Conservation (phyloP, 1,139 yeast species). For the Lipomyces yarrowii region DNA sequence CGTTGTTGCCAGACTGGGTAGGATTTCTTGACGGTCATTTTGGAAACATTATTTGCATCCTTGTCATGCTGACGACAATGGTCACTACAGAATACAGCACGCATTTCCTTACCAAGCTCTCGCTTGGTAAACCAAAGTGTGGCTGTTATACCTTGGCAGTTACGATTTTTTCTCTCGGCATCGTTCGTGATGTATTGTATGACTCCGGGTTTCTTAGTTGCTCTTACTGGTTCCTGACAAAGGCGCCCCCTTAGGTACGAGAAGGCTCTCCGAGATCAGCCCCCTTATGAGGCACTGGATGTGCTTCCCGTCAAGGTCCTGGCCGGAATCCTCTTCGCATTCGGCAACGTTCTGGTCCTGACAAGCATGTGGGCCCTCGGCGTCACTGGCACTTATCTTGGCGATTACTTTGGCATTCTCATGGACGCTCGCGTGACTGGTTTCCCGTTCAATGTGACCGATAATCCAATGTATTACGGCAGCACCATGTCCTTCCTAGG, state of each 20-base stretch:
- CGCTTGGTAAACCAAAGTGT: constrained; percentile 63
- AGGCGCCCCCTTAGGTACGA: constrained; percentile 27
- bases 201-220: constrained; percentile 50
- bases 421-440: constrained; percentile 90
- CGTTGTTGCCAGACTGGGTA: constrained; percentile 71
- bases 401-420: constrained; percentile 95
- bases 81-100: constrained; percentile 67
- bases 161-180: constrained; percentile 81
- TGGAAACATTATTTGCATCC: background rate
- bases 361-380: constrained; percentile 94
- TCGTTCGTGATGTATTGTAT: constrained; percentile 76
- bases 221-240: constrained; percentile 1
- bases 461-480: constrained; percentile 97
- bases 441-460: constrained; percentile 87
- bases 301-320: constrained; percentile 46
- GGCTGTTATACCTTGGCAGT: constrained; percentile 87
- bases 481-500: constrained; percentile 88
- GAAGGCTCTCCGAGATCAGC: constrained; percentile 57
- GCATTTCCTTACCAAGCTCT: constrained; percentile 69
- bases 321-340: constrained; percentile 54
- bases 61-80: background rate
- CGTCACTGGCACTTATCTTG: constrained; percentile 92
- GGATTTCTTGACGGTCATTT: constrained; percentile 19
- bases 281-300: constrained; percentile 49
- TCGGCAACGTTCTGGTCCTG: constrained; percentile 79